Percentiles rank a stretch among this genome's conserved stretches.
These are phyloP conservation scores for Thraustochytrium aureum DNA, from an alignment of 352 stramenopile species.

Conservation along the genomic window DNA sequence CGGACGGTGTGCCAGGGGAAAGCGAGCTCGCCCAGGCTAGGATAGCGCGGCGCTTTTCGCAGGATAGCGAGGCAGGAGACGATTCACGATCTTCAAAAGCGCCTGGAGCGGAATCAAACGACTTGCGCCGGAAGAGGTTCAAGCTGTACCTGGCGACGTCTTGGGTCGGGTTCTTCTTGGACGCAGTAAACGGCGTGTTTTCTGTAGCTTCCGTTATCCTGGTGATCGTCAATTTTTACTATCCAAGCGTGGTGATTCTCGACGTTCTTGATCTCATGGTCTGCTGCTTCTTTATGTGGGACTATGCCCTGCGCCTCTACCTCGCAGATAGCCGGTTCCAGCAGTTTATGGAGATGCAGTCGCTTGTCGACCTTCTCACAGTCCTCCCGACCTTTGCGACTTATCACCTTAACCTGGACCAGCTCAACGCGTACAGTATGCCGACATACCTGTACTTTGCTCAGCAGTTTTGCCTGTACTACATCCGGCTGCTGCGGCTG, in stretches of 20 bases:
- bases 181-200: conserved; percentile 36
- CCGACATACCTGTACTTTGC: background rate
- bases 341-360: conserved; percentile 3
- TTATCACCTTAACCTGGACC: background rate
- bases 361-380: conserved; percentile 26
- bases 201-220: conserved; percentile 20
- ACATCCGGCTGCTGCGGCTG: conserved; percentile 29
- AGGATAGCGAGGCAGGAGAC: no score
- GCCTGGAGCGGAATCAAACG: no score
- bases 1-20: no score
- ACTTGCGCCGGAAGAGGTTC: conserved; percentile 14
- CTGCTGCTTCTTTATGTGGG: conserved; percentile 30
- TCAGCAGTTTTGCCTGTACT: background rate
- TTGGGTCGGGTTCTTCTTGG: conserved; percentile 1
- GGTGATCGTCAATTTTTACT: background rate
- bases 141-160: conserved; percentile 29
- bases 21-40: no score
- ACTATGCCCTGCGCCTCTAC: conserved; percentile 35
- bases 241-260: background rate
- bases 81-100: no score
- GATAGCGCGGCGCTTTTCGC: no score
- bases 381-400: conserved; percentile 33
- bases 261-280: conserved; percentile 6
- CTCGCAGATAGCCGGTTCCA: conserved; percentile 25
- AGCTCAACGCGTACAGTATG: background rate